These are phyloP conservation scores for Leccinellum albellum DNA, from an alignment of 768 basidiomycete species.

Conservation along the genomic window DNA sequence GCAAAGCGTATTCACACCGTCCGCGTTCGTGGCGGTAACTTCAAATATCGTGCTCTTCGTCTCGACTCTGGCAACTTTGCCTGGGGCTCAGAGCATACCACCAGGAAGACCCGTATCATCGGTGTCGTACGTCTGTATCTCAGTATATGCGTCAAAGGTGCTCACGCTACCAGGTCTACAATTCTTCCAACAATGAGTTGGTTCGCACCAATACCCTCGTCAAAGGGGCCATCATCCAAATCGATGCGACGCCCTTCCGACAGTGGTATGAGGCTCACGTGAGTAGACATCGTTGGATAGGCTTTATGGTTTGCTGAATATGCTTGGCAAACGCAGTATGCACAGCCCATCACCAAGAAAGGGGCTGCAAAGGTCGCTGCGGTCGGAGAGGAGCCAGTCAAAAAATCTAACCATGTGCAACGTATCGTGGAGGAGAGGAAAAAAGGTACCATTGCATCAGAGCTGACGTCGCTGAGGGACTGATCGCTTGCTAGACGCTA, in stretches of 20 bases:
- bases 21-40: conserved; percentile 92
- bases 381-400: conserved; percentile 54
- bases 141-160: not conserved
- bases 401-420: conserved; percentile 87
- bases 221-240: conserved; percentile 92
- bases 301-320: conserved; percentile 1
- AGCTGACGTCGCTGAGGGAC: not conserved
- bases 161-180: conserved; percentile 72
- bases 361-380: conserved; percentile 55
- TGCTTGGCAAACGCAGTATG: conserved; percentile 58
- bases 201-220: conserved; percentile 99
- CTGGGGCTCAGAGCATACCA: conserved; percentile 94
- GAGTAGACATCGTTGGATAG: conserved; percentile 33
- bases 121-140: conserved; percentile 68
- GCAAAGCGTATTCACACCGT: conserved; percentile 93
- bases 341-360: conserved; percentile 90
- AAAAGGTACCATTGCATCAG: conserved; percentile 59
- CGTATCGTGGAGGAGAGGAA: conserved; percentile 85
- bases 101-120: conserved; percentile 94
- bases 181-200: conserved; percentile 99
- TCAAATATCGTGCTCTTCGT: conserved; percentile 94
- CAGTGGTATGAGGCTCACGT: conserved; percentile 99
- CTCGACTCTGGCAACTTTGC: conserved; percentile 98
- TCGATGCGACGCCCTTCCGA: conserved; percentile 98
- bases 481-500: conserved; percentile 58